Base-by-base conservation (phyloP, 345 rosid species). In the Corchorus olitorius region DNA sequence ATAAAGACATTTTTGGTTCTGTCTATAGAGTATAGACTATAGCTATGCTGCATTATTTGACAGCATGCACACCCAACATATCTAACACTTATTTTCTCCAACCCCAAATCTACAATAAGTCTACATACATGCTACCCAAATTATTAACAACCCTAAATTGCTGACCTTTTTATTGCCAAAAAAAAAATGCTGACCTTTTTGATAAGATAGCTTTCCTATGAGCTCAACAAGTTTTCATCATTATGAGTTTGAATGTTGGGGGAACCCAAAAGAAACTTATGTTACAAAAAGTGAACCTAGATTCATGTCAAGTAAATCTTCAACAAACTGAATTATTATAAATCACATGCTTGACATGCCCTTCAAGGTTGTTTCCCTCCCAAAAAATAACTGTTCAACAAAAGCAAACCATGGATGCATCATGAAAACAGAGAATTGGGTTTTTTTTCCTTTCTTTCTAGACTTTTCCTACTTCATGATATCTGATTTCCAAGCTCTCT, bases 1-100 rank as follows among this genome's bases (percentile, higher is more conserved):
- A 34, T 70, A 15, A 37, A 62, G 62, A 27, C 27, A 27, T 27
- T 27, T 52, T 70, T 20, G 74, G 35, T 62, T 70, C 53, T 37
- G 16, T 54, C 27, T 54, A 27, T 37, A 53, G 49, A 70, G 39
- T 54, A 62, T n/a, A n/a, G n/a, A n/a, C 33, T 27, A 27, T 27
- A 27, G n/a, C n/a, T 48, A 70, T 70, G 63, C 39, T 70, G 74
- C 49, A 69, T 49, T 69, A 69, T 49, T 27, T 49, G 56, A 22
- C 39, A 48, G n/a, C 54, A 68, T 39, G 43, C 43, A 4, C 43
- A 4, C 43, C n/a, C 50, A 54, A 68, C 19, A 67, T 20, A 20
- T 20, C 37, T 50, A 66, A 22, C 71, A 20, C 54, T 46, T 45
- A 12, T 9, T 17, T 22, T 67, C 54, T 48, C 69, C 73, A 49